Evolutionary conservation across 1,284 basidiomycete species (phyloP), one percentile per base, ranked within the genome.

Genomic region (Gymnopus androsaceus): DNA sequence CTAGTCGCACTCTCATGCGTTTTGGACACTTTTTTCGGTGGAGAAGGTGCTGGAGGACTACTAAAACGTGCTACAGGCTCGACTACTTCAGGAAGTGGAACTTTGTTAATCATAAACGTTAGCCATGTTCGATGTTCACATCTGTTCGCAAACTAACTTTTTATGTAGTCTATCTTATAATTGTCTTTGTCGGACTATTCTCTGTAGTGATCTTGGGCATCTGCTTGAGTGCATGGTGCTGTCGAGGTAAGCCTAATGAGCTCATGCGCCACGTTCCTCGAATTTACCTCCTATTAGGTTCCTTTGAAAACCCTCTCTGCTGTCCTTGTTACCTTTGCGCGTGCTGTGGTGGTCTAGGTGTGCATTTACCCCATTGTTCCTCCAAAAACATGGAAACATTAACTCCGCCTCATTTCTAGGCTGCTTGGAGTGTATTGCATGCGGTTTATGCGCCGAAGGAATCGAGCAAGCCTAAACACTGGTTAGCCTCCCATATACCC

Each of bases 311-410:
- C 54, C 83, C 83, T 1, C 68, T 79, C 0, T 85, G 83, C 60
- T 85, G 82, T 60, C 83, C 83, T 1, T 85, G 83, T 62, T 85
- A 85, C 65, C 72, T 84, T 4, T 85, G 84, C 58, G 83, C 83
- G 3, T 85, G 82, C 67, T 85, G 83, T 56, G 83, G 83, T 56
- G 83, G 84, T 37, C 72, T 85, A 19, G 80, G 83, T 84, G 61
- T 61, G 79, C 72, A 25, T n/a, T 17, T n/a, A n/a, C n/a, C n/a
- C n/a, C n/a, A n/a, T n/a, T n/a, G n/a, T n/a, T n/a, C n/a, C n/a
- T n/a, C n/a, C n/a, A n/a, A n/a, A n/a, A n/a, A n/a, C n/a, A n/a
- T n/a, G n/a, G n/a, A n/a, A n/a, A n/a, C n/a, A 33, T 14, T 33
- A 33, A 33, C 14, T 7, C 31, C 31, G 14, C 31, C 31, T 33